A percentile compares a stretch with the other conserved stretches of the same genome.
phyloP scores from a whole-genome alignment of 2,329 filamentous ascomycete genomes.

The Trichoderma breve region DNA sequence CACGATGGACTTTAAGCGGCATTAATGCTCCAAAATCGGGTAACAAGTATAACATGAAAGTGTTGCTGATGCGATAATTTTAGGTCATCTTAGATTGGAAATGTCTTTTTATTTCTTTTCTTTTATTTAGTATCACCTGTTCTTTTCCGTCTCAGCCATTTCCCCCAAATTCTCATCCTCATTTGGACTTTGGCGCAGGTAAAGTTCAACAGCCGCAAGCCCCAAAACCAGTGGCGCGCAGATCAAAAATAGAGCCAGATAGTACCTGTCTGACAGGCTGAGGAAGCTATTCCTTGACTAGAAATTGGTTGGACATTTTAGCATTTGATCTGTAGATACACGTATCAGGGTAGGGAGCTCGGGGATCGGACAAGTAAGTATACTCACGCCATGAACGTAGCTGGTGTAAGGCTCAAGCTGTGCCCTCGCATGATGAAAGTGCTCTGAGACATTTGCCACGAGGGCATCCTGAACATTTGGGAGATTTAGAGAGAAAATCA shows the following conservation, averaged over 20 bases:
- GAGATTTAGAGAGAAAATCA: not conserved
- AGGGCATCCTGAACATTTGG: not conserved
- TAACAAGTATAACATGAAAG: not conserved
- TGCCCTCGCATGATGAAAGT: not conserved
- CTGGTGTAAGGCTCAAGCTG: not conserved
- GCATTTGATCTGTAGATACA: not conserved
- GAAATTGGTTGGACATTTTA: not conserved
- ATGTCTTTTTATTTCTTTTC: not conserved
- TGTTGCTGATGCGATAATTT: not conserved
- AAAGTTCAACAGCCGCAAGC: not conserved
- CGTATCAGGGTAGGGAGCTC: not conserved
- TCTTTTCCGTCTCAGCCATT: not conserved
- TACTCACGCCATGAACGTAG: not conserved
- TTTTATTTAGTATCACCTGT: not conserved
- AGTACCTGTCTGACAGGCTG: not conserved
- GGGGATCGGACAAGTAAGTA: not conserved
- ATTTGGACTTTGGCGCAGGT: not conserved
- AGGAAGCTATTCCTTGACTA: not conserved
- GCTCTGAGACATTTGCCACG: not conserved
- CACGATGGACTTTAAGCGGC: not conserved
- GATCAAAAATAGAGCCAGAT: not conserved
- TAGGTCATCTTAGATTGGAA: not conserved
- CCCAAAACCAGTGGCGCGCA: not conserved
- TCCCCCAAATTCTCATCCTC: not conserved
- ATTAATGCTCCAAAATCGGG: not conserved